phyloP scores from a whole-genome alignment of 208 protist species.

The Acanthamoeba sp. region DNA sequence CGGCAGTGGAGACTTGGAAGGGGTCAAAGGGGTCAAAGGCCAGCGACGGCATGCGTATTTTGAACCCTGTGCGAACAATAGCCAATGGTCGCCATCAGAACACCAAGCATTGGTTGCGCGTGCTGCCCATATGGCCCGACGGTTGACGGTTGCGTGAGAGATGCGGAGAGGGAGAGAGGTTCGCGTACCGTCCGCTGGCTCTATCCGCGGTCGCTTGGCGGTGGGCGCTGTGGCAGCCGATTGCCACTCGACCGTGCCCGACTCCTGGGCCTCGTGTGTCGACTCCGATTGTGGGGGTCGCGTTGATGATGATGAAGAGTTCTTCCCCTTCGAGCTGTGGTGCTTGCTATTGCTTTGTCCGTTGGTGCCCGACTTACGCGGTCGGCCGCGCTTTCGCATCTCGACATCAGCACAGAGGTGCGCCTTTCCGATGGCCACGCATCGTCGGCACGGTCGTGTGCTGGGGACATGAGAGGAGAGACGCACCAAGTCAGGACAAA shows the following conservation, averaged over 20 bases:
- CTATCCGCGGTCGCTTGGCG: constrained; percentile 6
- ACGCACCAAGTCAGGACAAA: neutral
- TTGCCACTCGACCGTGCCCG: neutral
- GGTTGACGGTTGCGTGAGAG: neutral
- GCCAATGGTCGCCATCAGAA: too few relatives aligned
- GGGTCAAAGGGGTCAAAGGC: neutral
- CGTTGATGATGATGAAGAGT: neutral
- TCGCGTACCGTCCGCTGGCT: neutral
- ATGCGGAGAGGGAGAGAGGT: neutral
- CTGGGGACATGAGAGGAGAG: neutral
- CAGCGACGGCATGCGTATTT: constrained; percentile 30
- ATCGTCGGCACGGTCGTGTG: constrained; percentile 14
- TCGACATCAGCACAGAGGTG: constrained; percentile 53
- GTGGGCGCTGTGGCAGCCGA: neutral
- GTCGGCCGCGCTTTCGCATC: constrained; percentile 43
- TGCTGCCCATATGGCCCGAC: neutral
- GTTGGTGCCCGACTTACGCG: neutral
- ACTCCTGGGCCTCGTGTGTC: neutral
- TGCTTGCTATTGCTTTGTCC: neutral
- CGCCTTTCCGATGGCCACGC: constrained; percentile 44
- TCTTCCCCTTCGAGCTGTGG: neutral
- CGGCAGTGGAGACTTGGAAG: neutral
- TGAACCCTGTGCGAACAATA: neutral
- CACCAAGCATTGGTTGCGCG: too few relatives aligned
- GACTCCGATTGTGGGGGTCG: too few relatives aligned